Evolutionary conservation across 2,329 filamentous ascomycete genomes (phyloP).

Genomic region (Cladophialophora psammophila): DNA sequence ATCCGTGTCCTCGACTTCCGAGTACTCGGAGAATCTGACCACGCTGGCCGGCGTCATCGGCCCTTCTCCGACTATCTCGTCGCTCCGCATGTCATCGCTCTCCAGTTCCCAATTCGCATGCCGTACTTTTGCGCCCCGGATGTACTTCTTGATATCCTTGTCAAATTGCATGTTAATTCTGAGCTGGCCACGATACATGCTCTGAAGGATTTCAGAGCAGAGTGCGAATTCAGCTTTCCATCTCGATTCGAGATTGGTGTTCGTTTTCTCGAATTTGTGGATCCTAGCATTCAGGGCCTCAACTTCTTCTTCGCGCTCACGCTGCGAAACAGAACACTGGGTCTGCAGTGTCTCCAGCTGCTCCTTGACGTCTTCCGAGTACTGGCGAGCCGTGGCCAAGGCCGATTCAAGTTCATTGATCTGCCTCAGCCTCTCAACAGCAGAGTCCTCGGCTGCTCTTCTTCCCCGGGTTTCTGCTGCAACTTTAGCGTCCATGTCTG

Average conservation of each 20-base stretch:
- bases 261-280: slow-evolving; percentile 47
- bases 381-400: slow-evolving; percentile 47
- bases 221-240: slow-evolving; percentile 47
- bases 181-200: slow-evolving; percentile 48
- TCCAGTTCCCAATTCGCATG: slow-evolving; percentile 51
- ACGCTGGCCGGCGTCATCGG: slow-evolving; percentile 54
- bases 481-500: slow-evolving; percentile 47
- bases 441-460: slow-evolving; percentile 46
- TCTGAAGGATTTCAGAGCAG: slow-evolving; percentile 40
- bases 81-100: slow-evolving; percentile 34
- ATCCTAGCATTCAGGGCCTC: slow-evolving; percentile 49
- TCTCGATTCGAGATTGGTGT: slow-evolving; percentile 48
- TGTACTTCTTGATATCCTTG: slow-evolving; percentile 41
- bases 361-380: slow-evolving; percentile 46
- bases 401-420: slow-evolving; percentile 49
- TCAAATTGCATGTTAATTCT: slow-evolving; percentile 41
- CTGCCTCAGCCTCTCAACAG: slow-evolving; percentile 46
- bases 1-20: slow-evolving; percentile 32
- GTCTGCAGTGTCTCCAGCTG: slow-evolving; percentile 45
- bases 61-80: slow-evolving; percentile 25
- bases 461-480: slow-evolving; percentile 46
- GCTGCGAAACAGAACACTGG: slow-evolving; percentile 39
- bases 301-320: slow-evolving; percentile 47
- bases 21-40: slow-evolving; percentile 52
- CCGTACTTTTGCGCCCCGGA: slow-evolving; percentile 46